Conservation (phyloP, 495 filamentous ascomycete genomes). For the Melanomma pulvis-pyrius region DNA sequence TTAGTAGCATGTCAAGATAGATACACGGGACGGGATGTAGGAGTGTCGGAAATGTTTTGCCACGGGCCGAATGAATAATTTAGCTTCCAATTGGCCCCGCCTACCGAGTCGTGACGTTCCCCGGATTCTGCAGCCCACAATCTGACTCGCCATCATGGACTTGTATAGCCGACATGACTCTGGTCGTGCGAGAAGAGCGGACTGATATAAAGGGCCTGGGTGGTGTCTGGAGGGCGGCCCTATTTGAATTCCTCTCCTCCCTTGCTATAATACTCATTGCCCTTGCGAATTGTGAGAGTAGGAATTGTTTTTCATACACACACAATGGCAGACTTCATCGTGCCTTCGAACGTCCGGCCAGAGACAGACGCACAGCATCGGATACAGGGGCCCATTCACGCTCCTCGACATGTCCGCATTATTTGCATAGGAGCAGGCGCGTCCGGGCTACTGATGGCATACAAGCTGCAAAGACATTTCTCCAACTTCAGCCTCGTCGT, state of each 20-base stretch:
- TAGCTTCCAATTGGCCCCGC: neutral
- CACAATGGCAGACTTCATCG: constrained; percentile 36
- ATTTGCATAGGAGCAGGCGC: constrained; percentile 26
- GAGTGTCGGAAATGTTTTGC: constrained; percentile 17
- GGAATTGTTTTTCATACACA: neutral
- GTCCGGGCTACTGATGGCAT: constrained; percentile 16
- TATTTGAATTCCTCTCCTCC: neutral
- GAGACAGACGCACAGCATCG: constrained; percentile 32
- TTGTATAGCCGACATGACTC: neutral
- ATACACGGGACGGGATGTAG: neutral
- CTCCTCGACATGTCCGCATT: constrained; percentile 37
- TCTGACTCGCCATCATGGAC: constrained; percentile 7
- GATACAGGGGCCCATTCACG: constrained; percentile 36
- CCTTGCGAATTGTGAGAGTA: neutral
- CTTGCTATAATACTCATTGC: neutral
- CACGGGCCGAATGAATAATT: constrained; percentile 8
- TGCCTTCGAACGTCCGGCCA: constrained; percentile 18
- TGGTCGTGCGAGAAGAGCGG: neutral
- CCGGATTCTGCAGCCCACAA: neutral
- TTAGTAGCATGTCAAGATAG: neutral
- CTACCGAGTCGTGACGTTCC: constrained; percentile 6
- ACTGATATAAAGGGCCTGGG: neutral
- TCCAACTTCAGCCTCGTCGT: constrained; percentile 33
- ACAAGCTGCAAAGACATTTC: constrained; percentile 13
- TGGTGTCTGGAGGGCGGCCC: neutral